Evolutionary conservation across 148 eudicot genomes (phyloP), one percentile per base, ranked within the genome.

Genomic region (Rhododendron williamsianum): DNA sequence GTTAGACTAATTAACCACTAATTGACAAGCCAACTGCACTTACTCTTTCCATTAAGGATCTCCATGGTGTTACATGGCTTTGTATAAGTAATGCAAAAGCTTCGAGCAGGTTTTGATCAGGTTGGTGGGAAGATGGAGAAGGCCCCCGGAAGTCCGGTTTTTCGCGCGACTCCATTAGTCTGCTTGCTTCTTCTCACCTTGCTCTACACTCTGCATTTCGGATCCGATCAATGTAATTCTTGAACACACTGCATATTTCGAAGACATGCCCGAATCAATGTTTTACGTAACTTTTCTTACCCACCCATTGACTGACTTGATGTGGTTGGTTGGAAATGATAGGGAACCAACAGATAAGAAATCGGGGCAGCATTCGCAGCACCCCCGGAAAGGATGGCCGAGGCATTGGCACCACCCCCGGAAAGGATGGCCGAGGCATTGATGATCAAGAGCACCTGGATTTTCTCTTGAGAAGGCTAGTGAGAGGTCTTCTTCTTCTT

Each of bases 391-490:
- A 23, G 69, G 69, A 21, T 63, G 30, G 27, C 8, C 69, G 9
- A 60, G 69, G 33, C 43, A 25, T 33, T 12, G 87, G n/a, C n/a
- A n/a, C n/a, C 60, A 54, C 1, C 21, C 21, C 30, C 69, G 27
- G 27, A 23, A n/a, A 23, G 69, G 69, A 21, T 63, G 30, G 27
- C 8, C 69, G 9, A 60, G 69, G 33, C 43, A 25, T 33, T 12
- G 87, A 72, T 27, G 82, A 82, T 25, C 72, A 36, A 18, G 73
- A 87, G 72, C 80, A 63, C n/a, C 77, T 84, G 82, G 51, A 80
- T n/a, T 41, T 84, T 46, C 87, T 88, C 65, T 69, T 90, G 25
- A 48, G 76, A 81, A 91, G 92, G 83, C 84, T 91, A 43, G 83
- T 90, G 4, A 81, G 84, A 90, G 93, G 93, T 11, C 4, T 41